A percentile compares a stretch with the other conserved stretches of the same genome.
phyloP scores from a whole-genome alignment of 495 filamentous ascomycete species.

The Penicillium antarcticum region DNA sequence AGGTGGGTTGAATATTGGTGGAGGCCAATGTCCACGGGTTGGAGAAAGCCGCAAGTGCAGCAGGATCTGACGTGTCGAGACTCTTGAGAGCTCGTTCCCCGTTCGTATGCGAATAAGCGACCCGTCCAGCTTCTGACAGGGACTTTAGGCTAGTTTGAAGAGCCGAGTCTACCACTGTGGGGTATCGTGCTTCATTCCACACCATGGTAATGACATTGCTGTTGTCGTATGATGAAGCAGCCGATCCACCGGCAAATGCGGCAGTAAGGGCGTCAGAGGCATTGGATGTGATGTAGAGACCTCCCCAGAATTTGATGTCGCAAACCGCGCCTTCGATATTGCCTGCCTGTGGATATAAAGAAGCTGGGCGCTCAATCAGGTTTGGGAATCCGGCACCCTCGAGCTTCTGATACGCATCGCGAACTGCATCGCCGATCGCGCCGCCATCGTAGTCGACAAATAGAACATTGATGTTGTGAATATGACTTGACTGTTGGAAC shows the following conservation, averaged over 20 bases:
- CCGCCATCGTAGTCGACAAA: slow-evolving; percentile 53
- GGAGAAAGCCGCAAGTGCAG: slow-evolving; percentile 32
- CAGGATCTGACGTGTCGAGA: slow-evolving; percentile 25
- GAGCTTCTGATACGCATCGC: slow-evolving; percentile 38
- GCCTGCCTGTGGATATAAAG: slow-evolving; percentile 20
- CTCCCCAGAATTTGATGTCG: slow-evolving; percentile 45
- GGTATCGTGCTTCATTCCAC: slow-evolving; percentile 52
- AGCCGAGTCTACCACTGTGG: slow-evolving; percentile 35
- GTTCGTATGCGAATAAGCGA: slow-evolving; percentile 30
- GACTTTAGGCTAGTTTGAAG: slow-evolving; percentile 25
- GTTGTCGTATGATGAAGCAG: slow-evolving; percentile 35
- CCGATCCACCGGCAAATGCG: slow-evolving; percentile 29
- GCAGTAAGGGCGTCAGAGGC: slow-evolving; percentile 34
- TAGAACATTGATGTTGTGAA: slow-evolving; percentile 41
- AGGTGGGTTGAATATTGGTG: slow-evolving; percentile 42
- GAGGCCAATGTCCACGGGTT: slow-evolving; percentile 39
- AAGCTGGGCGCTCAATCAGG: slow-evolving; percentile 27
- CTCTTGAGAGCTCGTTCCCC: slow-evolving; percentile 24
- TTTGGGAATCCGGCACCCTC: slow-evolving; percentile 36
- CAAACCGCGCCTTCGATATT: slow-evolving; percentile 36
- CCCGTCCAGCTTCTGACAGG: slow-evolving; percentile 32
- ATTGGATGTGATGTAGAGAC: slow-evolving; percentile 33
- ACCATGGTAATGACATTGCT: slow-evolving; percentile 38
- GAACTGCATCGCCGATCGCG: slow-evolving; percentile 38
- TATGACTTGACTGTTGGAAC: slow-evolving; percentile 35